These are phyloP conservation scores for Saturnispora halmiae DNA, from an alignment of 805 yeast genomes.

Conservation along the genomic window DNA sequence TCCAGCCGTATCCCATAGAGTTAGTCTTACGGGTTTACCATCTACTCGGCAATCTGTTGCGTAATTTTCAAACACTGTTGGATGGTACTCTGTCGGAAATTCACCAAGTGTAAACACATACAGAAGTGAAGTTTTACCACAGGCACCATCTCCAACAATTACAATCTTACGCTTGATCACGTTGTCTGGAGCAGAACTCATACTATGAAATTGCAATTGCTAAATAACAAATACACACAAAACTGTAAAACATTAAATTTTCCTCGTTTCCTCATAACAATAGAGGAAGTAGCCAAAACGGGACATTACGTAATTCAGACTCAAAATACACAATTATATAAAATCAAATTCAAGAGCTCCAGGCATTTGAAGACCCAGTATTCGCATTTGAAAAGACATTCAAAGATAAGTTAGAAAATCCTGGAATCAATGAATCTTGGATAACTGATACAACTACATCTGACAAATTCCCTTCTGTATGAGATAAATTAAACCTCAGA, in stretches of 20 bases:
- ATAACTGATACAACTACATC: not conserved
- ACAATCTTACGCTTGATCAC: conserved; percentile 64
- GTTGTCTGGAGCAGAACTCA: conserved; percentile 20
- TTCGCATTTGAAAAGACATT: no score
- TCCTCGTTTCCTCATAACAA: not conserved
- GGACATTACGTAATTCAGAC: no score
- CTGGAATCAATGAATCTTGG: no score
- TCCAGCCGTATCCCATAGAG: conserved; percentile 95
- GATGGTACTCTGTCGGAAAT: conserved; percentile 87
- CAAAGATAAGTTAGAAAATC: no score
- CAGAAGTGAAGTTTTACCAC: conserved; percentile 86
- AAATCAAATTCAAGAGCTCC: no score
- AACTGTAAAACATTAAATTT: no score
- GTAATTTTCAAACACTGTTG: conserved; percentile 90
- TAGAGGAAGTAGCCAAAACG: no score
- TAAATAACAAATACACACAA: no score
- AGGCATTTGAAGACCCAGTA: no score
- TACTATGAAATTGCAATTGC: no score
- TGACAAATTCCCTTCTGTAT: conserved; percentile 17
- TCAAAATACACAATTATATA: no score
- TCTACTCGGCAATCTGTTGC: conserved; percentile 92
- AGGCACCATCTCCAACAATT: conserved; percentile 91
- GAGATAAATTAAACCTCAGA: no score
- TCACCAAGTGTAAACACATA: conserved; percentile 89
- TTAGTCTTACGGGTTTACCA: conserved; percentile 81